phyloP scores from a whole-genome alignment of 306 rosid species.

The Cucumis cinereus region DNA sequence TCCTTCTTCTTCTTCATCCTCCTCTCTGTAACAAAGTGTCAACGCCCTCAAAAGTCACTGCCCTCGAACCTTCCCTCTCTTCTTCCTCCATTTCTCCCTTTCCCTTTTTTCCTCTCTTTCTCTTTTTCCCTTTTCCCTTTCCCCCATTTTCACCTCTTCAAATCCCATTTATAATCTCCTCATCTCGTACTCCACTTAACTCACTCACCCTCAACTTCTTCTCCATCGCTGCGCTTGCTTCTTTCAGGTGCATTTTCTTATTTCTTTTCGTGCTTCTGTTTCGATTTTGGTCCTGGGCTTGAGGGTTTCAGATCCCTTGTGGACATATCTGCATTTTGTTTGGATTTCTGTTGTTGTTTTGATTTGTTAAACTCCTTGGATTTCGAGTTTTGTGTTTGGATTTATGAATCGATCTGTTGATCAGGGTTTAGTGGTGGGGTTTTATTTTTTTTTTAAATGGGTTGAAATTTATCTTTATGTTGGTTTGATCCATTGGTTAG shows the following conservation, averaged over 20 bases:
- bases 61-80: slow-evolving; percentile 59
- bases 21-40: slow-evolving; percentile 22
- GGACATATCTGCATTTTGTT: neutral
- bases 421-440: neutral
- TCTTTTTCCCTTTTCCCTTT: neutral
- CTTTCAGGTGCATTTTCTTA: slow-evolving; percentile 25
- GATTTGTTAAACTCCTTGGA: neutral
- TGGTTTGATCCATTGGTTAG: neutral
- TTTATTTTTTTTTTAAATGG: too few species aligned
- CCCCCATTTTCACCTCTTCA: neutral
- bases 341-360: neutral
- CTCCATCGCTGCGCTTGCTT: neutral
- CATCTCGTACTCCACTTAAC: neutral
- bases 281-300: neutral
- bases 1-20: neutral
- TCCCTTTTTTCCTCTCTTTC: slow-evolving; percentile 11
- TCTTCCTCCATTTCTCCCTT: slow-evolving; percentile 25
- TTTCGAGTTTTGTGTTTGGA: neutral
- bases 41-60: slow-evolving; percentile 33
- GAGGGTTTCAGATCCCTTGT: neutral
- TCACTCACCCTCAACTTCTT: neutral
- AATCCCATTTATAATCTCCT: slow-evolving; percentile 17
- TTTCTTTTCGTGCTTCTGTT: neutral
- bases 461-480: neutral
- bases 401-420: neutral